phyloP scores from a whole-genome alignment of 2,329 filamentous ascomycete species.

The Verticillium zaregamsianum region DNA sequence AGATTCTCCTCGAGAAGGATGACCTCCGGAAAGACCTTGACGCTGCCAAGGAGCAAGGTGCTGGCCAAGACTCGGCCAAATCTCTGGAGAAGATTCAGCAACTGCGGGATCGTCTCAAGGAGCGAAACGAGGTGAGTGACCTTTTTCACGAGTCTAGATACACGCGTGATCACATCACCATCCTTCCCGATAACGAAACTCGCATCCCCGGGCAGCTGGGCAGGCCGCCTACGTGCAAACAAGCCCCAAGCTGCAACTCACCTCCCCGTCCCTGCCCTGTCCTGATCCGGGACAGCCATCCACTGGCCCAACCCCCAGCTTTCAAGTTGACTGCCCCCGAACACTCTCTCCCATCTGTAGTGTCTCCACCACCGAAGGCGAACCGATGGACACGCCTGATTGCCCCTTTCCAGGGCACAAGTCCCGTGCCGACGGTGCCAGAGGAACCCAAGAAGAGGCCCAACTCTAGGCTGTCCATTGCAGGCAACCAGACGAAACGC shows the following conservation, averaged over 20 bases:
- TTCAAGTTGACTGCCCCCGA: not conserved
- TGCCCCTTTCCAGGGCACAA: not conserved
- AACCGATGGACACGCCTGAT: not conserved
- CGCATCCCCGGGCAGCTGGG: not conserved
- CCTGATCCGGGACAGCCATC: slow-evolving; percentile 6
- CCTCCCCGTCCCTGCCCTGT: slow-evolving; percentile 2
- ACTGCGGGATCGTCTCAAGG: slow-evolving; percentile 48
- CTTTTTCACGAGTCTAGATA: slow-evolving; percentile 3
- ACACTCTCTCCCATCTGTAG: not conserved
- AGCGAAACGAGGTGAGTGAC: slow-evolving; percentile 55
- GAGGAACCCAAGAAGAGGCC: not conserved
- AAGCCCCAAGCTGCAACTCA: not conserved
- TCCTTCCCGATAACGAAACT: not conserved
- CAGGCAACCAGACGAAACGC: not conserved
- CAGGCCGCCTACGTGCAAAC: not conserved
- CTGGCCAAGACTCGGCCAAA: slow-evolving; percentile 35
- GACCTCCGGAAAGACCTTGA: slow-evolving; percentile 52
- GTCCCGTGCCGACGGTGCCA: not conserved
- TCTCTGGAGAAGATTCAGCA: slow-evolving; percentile 53
- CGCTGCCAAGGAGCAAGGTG: slow-evolving; percentile 34
- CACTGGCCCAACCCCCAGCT: not conserved
- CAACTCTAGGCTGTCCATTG: not conserved
- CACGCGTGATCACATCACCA: not conserved
- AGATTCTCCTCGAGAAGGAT: slow-evolving; percentile 57
- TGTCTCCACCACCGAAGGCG: not conserved